phyloP scores from a whole-genome alignment of 2,329 filamentous ascomycete genomes.

The Botrytis elliptica region DNA sequence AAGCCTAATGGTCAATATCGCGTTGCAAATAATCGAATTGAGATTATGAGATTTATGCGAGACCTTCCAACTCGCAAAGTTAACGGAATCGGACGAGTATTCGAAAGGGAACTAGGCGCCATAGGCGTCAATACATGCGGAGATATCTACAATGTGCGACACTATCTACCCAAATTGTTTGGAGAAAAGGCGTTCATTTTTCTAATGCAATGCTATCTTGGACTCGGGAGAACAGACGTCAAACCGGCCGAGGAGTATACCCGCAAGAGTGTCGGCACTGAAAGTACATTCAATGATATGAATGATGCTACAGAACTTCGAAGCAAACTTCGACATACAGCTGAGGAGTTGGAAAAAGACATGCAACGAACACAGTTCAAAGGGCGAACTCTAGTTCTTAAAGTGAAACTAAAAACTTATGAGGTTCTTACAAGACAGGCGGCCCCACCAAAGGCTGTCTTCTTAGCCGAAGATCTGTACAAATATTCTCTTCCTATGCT shows the following conservation, averaged over 20 bases:
- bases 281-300: slow-evolving; percentile 86
- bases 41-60: slow-evolving; percentile 84
- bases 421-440: slow-evolving; percentile 85
- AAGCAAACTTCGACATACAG: slow-evolving; percentile 75
- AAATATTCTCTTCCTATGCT: slow-evolving; percentile 79
- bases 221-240: slow-evolving; percentile 79
- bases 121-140: slow-evolving; percentile 86
- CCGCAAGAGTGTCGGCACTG: slow-evolving; percentile 90
- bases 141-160: slow-evolving; percentile 76
- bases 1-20: slow-evolving; percentile 93
- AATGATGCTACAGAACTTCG: slow-evolving; percentile 65
- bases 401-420: slow-evolving; percentile 92
- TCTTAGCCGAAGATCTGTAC: slow-evolving; percentile 77
- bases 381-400: slow-evolving; percentile 86
- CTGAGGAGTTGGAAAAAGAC: slow-evolving; percentile 85
- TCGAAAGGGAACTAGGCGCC: slow-evolving; percentile 85
- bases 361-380: slow-evolving; percentile 77
- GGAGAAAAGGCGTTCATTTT: slow-evolving; percentile 91
- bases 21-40: slow-evolving; percentile 67
- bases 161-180: slow-evolving; percentile 73
- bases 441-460: slow-evolving; percentile 70
- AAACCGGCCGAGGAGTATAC: slow-evolving; percentile 87
- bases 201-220: slow-evolving; percentile 78
- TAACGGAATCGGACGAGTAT: slow-evolving; percentile 90
- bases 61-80: slow-evolving; percentile 84